Conservation (phyloP, 2,329 filamentous ascomycete species). For the Fusarium brevicatenulatum region DNA sequence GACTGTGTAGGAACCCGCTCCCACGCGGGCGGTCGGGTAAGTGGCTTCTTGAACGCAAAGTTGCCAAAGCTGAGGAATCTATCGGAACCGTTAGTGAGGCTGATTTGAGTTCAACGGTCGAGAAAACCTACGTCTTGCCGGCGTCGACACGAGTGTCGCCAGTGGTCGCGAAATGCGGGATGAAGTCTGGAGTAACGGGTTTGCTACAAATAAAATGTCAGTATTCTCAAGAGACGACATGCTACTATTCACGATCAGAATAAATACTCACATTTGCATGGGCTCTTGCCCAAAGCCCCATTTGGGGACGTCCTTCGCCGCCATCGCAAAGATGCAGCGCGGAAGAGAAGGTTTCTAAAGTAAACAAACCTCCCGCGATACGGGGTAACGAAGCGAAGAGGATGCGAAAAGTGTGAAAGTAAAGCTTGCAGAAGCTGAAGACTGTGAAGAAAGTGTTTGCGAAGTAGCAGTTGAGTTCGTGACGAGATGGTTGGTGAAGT, state of each 20-base stretch:
- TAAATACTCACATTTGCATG: conserved; percentile 34
- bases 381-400: conserved; percentile 31
- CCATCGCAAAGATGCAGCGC: conserved; percentile 43
- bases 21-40: conserved; percentile 46
- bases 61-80: conserved; percentile 42
- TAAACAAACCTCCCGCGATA: conserved; percentile 41
- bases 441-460: background rate
- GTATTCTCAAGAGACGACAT: background rate
- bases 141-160: conserved; percentile 9
- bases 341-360: conserved; percentile 28
- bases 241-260: too few species aligned
- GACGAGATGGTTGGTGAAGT: background rate
- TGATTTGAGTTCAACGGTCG: background rate
- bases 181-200: conserved; percentile 38
- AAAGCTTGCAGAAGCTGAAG: conserved; percentile 28
- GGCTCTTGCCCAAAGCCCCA: conserved; percentile 39
- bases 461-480: background rate
- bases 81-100: conserved; percentile 15
- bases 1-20: conserved; percentile 45
- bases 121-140: conserved; percentile 31
- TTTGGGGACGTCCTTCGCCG: conserved; percentile 32
- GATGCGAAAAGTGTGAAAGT: background rate
- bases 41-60: conserved; percentile 22
- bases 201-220: conserved; percentile 39
- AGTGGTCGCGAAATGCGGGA: conserved; percentile 42